Evolutionary conservation across 2,329 filamentous ascomycete genomes (phyloP), one percentile per base, ranked within the genome.

Genomic region (Exophiala phaeomuriformis): DNA sequence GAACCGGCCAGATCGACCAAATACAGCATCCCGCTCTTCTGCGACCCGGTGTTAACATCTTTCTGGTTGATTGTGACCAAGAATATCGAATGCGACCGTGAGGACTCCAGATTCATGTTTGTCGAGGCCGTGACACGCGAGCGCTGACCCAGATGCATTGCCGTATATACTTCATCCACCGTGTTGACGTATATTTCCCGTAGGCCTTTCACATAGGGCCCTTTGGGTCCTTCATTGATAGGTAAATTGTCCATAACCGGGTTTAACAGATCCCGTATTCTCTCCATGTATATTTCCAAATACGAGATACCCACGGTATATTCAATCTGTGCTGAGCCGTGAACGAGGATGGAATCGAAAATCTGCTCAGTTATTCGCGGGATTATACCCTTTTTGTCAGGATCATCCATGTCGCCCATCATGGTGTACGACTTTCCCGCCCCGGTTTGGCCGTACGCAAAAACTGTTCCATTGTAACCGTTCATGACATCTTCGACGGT

Each of bases 281-380:
- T 84, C 75, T 98, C 93, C 93, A 97, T 98, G 77, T 98, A 98
- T 61, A 98, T 97, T 73, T 98, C 93, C 90, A 98, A 96, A 73
- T 97, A 97, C 71, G 90, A 95, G 67, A 97, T 91, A 52, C 90
- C 84, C 49, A 98, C 91, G n/a, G 90, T 97, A 72, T 97, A 97
- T 72, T 97, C 93, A 69, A 97, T 96, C 63, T 88, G 95, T 65
- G 84, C 84, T 41, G 91, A 88, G 64, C 90, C 95, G 31, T 61
- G 60, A 27, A 87, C 83, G 73, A 96, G 79, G 70, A 97, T 97
- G 72, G 88, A 95, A 64, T 87, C 85, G 69, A 97, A 97, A 68
- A 97, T 96, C 74, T 97, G 91, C 73, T 97, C 89, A 63, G 96
- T 86, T 63, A 97, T 97, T 66, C 93, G 86, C 47, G 93, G 93